A percentile compares a stretch with the other conserved stretches of the same genome.
These are phyloP conservation scores for Martiniozyma abietophila DNA, from an alignment of 805 yeast species.

Conservation along the genomic window DNA sequence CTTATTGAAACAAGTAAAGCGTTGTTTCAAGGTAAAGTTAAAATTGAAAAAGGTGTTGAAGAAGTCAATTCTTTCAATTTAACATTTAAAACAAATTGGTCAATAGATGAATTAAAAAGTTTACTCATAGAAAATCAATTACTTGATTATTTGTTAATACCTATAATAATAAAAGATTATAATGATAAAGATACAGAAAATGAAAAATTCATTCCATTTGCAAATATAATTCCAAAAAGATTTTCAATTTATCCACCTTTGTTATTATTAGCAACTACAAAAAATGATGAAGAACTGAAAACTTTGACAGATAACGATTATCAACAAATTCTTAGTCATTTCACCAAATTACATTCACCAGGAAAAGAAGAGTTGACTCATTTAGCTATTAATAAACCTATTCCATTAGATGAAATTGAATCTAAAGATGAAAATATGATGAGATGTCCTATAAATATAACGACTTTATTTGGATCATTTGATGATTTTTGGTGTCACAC, in stretches of 20 bases:
- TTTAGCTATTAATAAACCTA: conserved; percentile 65
- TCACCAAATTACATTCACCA: conserved; percentile 8
- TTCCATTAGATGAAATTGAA: conserved; percentile 19
- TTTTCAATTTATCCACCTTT: conserved; percentile 63
- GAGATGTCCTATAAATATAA: conserved; percentile 54
- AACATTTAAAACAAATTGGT: not conserved
- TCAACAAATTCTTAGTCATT: not conserved
- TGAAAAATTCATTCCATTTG: not conserved
- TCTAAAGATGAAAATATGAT: conserved; percentile 16
- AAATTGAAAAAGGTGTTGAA: too few relatives aligned
- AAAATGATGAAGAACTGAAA: conserved; percentile 30
- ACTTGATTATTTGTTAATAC: not conserved
- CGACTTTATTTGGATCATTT: conserved; percentile 58
- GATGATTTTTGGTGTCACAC: conserved; percentile 72
- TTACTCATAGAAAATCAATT: not conserved
- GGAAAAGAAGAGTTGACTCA: conserved; percentile 30
- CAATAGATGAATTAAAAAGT: not conserved
- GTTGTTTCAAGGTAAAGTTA: too few relatives aligned
- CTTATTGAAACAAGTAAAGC: not conserved
- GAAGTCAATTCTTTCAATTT: too few relatives aligned
- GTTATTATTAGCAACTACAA: conserved; percentile 43
- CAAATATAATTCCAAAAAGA: conserved; percentile 35
- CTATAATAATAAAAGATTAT: not conserved
- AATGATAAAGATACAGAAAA: not conserved
- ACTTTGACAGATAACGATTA: not conserved